Conservation (phyloP, 192 early-diverging fungal species). For the Coemansia sp. region DNA sequence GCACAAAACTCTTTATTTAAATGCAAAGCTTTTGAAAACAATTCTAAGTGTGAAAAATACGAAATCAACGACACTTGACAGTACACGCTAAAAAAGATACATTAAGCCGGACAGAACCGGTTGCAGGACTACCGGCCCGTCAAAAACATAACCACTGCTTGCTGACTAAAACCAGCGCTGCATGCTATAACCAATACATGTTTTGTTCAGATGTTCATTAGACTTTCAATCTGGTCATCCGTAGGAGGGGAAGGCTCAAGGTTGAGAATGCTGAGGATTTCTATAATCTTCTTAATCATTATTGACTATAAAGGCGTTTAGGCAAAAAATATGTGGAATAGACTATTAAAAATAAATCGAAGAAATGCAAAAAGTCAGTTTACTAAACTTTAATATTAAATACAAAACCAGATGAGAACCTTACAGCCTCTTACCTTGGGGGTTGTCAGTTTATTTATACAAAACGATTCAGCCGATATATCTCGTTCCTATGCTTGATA, state of each 20-base stretch:
- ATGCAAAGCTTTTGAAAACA: no score
- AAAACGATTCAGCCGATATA: neutral
- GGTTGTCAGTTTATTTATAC: neutral
- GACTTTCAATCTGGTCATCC: slow-evolving; percentile 12
- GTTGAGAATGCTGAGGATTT: neutral
- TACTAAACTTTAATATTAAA: neutral
- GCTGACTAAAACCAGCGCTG: neutral
- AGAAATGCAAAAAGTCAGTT: neutral
- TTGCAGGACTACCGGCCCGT: no score
- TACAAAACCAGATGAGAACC: neutral
- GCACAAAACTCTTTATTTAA: no score
- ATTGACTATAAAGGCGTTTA: neutral
- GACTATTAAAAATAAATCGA: neutral
- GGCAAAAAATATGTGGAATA: neutral
- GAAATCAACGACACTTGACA: neutral
- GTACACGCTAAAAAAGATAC: neutral
- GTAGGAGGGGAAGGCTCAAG: neutral
- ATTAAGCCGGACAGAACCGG: no score
- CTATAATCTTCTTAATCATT: slow-evolving; percentile 3
- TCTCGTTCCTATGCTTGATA: no score
- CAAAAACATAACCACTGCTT: neutral
- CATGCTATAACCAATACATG: neutral
- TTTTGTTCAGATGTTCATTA: neutral
- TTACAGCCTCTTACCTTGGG: neutral
- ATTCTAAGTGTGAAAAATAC: no score